phyloP scores from a whole-genome alignment of 1,284 basidiomycete species.

The Heterobasidion occidentale region DNA sequence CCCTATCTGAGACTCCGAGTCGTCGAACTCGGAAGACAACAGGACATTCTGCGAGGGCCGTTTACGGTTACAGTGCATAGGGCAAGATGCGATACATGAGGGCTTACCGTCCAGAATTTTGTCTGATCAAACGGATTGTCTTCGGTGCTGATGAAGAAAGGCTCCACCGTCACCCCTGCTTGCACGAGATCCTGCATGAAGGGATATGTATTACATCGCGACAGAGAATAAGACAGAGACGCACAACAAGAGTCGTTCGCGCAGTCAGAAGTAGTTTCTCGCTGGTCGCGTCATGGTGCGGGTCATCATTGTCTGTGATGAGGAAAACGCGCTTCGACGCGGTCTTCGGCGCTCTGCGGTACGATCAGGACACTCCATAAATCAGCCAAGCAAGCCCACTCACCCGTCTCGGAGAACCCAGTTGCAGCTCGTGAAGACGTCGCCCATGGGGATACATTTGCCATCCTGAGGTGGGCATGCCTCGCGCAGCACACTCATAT shows the following conservation, averaged over 20 bases:
- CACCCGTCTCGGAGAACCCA: constrained; percentile 84
- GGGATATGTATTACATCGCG: constrained; percentile 6
- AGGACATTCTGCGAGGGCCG: constrained; percentile 47
- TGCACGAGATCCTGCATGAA: constrained; percentile 67
- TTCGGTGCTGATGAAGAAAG: constrained; percentile 82
- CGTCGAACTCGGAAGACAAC: constrained; percentile 35
- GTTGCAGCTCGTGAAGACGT: constrained; percentile 82
- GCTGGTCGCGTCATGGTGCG: constrained; percentile 36
- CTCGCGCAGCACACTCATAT: constrained; percentile 44
- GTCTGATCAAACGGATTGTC: constrained; percentile 67
- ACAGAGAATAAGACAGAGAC: constrained; percentile 12
- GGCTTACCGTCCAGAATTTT: constrained; percentile 79
- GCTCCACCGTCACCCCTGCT: constrained; percentile 78
- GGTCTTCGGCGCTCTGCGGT: constrained; percentile 67
- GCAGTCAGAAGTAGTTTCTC: constrained; percentile 58
- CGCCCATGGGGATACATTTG: constrained; percentile 62
- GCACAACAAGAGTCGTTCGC: constrained; percentile 59
- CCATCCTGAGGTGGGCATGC: constrained; percentile 55
- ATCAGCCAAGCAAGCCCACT: constrained; percentile 13
- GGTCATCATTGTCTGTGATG: constrained; percentile 86
- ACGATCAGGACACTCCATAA: constrained; percentile 1
- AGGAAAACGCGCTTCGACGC: constrained; percentile 89
- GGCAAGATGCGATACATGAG: constrained; percentile 3
- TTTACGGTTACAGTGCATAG: neutral
- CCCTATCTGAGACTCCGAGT: constrained; percentile 37